phyloP scores from a whole-genome alignment of 768 basidiomycete genomes.

The Calocera cornea region DNA sequence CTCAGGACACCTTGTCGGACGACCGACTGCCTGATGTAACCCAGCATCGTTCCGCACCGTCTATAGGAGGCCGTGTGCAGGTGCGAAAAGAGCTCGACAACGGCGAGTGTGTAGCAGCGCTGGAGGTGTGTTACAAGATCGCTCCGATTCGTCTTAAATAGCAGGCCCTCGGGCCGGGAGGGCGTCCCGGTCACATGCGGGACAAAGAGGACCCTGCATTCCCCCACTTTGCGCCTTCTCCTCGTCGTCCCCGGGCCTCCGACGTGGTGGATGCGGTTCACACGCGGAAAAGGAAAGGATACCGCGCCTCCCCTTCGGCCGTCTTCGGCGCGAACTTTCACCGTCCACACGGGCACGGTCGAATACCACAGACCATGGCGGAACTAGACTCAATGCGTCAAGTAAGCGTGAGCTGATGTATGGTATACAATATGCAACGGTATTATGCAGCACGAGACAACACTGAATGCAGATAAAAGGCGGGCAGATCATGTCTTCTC shows the following conservation, averaged over 20 bases:
- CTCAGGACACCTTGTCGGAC: neutral
- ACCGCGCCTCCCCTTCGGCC: neutral
- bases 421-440: neutral
- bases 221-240: too few species aligned
- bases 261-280: neutral
- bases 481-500: neutral
- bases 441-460: neutral
- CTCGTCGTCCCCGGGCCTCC: neutral
- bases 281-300: neutral
- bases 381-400: neutral
- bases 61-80: neutral
- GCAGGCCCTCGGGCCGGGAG: neutral
- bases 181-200: neutral
- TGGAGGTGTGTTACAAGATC: neutral
- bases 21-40: neutral
- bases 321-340: neutral
- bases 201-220: neutral
- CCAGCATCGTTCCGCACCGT: neutral
- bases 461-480: neutral
- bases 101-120: neutral
- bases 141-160: constrained; percentile 1
- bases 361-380: neutral
- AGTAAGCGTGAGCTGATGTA: neutral
- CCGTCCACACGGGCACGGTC: neutral
- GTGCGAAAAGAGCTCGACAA: neutral